A percentile compares a stretch with the other conserved stretches of the same genome.
phyloP scores from a whole-genome alignment of 106 monocot genomes.

The Phalaenopsis aphrodite region DNA sequence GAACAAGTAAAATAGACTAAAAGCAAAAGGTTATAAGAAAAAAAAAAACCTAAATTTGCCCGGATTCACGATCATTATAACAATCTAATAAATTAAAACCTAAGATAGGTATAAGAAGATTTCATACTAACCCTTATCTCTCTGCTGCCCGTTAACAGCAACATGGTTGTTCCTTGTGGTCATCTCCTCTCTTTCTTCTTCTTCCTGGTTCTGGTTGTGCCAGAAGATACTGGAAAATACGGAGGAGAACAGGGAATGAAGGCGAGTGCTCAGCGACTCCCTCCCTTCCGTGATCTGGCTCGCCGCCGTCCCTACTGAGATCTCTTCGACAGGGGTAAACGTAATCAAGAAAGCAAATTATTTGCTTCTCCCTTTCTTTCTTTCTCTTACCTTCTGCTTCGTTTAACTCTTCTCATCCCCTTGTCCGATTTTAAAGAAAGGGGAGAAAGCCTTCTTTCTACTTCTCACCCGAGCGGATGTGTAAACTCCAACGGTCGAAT shows the following conservation, averaged over 20 bases:
- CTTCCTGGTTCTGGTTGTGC: neutral
- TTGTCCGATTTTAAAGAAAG: too few species aligned
- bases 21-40: too few species aligned
- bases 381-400: neutral
- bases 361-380: neutral
- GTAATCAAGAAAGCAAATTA: too few species aligned
- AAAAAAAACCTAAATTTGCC: too few species aligned
- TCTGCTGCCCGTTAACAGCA: neutral
- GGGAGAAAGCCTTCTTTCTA: neutral
- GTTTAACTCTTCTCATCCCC: neutral
- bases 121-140: neutral
- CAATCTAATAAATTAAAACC: too few species aligned
- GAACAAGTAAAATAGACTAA: too few species aligned
- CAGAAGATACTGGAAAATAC: slow-evolving; percentile 7
- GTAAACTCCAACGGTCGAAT: slow-evolving; percentile 1
- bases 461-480: neutral
- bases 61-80: too few species aligned
- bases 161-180: slow-evolving; percentile 9
- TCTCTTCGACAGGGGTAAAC: neutral
- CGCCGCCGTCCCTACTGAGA: neutral
- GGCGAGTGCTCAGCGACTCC: slow-evolving; percentile 14
- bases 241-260: slow-evolving; percentile 16
- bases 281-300: slow-evolving; percentile 6
- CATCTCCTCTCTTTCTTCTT: slow-evolving; percentile 6
- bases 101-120: too few species aligned